Base-by-base conservation (phyloP, 352 stramenopile genomes). In the Pythium myriotylum region DNA sequence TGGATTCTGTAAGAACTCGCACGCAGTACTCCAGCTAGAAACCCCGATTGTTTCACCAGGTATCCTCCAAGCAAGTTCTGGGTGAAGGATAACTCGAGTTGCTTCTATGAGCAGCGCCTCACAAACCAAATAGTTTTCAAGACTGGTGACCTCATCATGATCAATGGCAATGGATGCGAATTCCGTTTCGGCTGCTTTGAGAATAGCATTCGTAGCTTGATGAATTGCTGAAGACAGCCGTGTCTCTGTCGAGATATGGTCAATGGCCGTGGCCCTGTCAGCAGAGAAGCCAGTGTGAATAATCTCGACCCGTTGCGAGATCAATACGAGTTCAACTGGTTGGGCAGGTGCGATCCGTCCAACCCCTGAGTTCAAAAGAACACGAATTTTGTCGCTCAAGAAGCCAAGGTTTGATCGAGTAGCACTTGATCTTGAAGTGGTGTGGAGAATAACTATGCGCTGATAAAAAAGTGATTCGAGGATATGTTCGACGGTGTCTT, bases 41-140 rank as follows among this genome's bases (percentile, higher is more conserved):
- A 77, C 76, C 12, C 80, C 77, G 9, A 89, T 65, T 1, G 77
- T 88, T 32, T 77, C 65, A 16, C 76, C 58, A 14, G 80, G 80
- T 16, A 67, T 59, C 14, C 65, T 62, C 79, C 79, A 87, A 12
- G 41, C 23, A 8, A 55, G n/a, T 2, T 76, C 65, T 3, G 76
- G 74, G 13, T 84, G 58, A 2, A 88, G 55, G 8, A 89, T n/a
- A 4, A 88, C 67, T 1, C 65, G 60, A 4, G 58, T 70, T 13
- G 65, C 74, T 41, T 90, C 78, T 10, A 90, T 66, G 8, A 90
- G 57, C 4, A 90, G 54, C 0, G 81, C 81, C 54, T 90, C 81
- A 13, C 63, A 70, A 32, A 88, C 76, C 13, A 90, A 59, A 51
- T 87, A 90, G 17, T 68, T 59, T 17, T 90, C 81, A 35, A 90